Evolutionary conservation across 1,284 basidiomycete genomes (phyloP).

Genomic region (Cryptococcus jaspeensis): DNA sequence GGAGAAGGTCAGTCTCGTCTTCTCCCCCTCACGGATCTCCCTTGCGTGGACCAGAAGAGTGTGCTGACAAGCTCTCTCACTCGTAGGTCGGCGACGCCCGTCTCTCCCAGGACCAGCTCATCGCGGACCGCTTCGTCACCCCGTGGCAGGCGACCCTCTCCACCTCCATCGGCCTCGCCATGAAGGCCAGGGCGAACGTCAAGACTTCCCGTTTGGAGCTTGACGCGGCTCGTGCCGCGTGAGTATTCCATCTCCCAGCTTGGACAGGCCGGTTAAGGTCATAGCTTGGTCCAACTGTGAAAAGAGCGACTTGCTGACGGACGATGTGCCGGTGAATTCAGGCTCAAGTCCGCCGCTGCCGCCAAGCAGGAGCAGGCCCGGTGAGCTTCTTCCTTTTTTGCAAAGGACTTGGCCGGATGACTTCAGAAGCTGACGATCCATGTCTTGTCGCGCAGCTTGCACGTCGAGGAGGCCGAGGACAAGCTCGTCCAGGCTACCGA

Average conservation of each 20-base stretch:
- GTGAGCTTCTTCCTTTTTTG: constrained; percentile 26
- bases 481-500: constrained; percentile 96
- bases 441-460: constrained; percentile 42
- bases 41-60: not conserved
- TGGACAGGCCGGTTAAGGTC: not conserved
- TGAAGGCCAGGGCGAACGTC: constrained; percentile 88
- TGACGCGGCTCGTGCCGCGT: constrained; percentile 63
- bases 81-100: constrained; percentile 74
- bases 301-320: not conserved
- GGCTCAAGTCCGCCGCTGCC: constrained; percentile 71
- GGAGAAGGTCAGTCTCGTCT: constrained; percentile 60
- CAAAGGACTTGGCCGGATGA: not conserved
- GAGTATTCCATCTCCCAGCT: constrained; percentile 16
- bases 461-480: constrained; percentile 93
- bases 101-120: constrained; percentile 74
- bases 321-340: constrained; percentile 36
- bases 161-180: constrained; percentile 75
- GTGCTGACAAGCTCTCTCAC: not conserved
- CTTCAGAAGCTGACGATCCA: not conserved
- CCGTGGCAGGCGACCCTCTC: constrained; percentile 90
- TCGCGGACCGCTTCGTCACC: constrained; percentile 72
- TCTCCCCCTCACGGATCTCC: not conserved
- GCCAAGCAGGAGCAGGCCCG: constrained; percentile 82
- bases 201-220: constrained; percentile 74
- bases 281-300: constrained; percentile 49